phyloP scores from a whole-genome alignment of 163 green algal genomes.

The Chloromonas sp. region DNA sequence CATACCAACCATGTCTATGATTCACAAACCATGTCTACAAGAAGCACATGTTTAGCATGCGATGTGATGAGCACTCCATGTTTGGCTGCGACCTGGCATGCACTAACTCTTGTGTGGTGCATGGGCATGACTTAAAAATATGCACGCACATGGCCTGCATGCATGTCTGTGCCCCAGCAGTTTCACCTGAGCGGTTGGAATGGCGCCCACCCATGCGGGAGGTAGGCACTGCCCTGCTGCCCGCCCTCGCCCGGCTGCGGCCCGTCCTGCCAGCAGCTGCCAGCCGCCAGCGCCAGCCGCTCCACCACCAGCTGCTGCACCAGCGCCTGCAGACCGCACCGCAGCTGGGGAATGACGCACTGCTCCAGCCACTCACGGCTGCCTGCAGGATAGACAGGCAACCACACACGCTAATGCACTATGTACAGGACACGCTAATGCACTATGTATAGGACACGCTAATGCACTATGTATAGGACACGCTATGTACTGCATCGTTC shows the following conservation, averaged over 20 bases:
- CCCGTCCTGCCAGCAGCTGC: background rate
- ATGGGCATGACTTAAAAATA: no score
- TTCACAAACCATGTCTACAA: no score
- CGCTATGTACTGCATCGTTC: no score
- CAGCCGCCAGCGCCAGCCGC: background rate
- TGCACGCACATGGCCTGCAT: no score
- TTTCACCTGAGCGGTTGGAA: background rate
- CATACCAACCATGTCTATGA: no score
- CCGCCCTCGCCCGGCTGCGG: background rate
- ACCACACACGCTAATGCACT: background rate
- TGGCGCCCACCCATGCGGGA: background rate
- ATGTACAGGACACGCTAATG: no score
- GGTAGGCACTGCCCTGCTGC: background rate
- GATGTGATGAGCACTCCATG: no score
- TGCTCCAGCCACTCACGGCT: background rate
- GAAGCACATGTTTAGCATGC: no score
- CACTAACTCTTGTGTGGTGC: no score
- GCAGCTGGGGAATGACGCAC: background rate
- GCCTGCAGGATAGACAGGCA: background rate
- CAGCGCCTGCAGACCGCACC: background rate
- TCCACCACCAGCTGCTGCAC: background rate
- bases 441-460: no score
- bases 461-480: no score
- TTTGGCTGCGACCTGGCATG: no score
- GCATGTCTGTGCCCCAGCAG: background rate